Percentiles rank a stretch among this genome's conserved stretches.
Evolutionary conservation across 352 stramenopile species (phyloP).

Genomic region (Thalassiosira ordinaria): DNA sequence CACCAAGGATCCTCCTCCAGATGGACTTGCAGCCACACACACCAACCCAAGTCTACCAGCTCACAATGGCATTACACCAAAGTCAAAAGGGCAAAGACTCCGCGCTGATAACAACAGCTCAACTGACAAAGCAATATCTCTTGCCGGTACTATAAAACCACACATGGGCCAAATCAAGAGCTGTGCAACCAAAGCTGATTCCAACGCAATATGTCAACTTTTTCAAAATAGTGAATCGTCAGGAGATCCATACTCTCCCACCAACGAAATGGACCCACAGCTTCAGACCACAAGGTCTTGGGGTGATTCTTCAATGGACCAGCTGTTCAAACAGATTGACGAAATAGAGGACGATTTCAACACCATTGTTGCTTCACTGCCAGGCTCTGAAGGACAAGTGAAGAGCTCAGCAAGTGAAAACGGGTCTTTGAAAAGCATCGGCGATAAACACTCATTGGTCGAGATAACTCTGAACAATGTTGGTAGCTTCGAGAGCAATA

Average conservation of each 20-base stretch:
- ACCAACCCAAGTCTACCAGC: slow-evolving; percentile 1
- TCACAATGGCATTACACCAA: slow-evolving; percentile 19
- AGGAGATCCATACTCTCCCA: too few species aligned
- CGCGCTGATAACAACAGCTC: background rate
- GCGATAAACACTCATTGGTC: slow-evolving; percentile 28
- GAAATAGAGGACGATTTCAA: slow-evolving; percentile 70
- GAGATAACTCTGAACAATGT: slow-evolving; percentile 34
- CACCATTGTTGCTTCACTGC: slow-evolving; percentile 53
- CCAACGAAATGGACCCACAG: too few species aligned
- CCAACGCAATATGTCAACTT: too few species aligned
- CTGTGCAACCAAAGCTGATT: too few species aligned
- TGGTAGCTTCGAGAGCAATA: slow-evolving; percentile 53
- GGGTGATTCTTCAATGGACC: slow-evolving; percentile 54
- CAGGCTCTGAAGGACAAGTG: slow-evolving; percentile 34
- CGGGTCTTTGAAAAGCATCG: slow-evolving; percentile 29
- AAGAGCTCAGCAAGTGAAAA: slow-evolving; percentile 27
- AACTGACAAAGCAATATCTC: too few species aligned
- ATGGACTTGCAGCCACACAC: background rate
- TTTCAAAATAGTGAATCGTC: too few species aligned
- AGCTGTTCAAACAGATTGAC: slow-evolving; percentile 59
- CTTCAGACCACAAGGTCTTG: slow-evolving; percentile 36
- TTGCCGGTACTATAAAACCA: too few species aligned
- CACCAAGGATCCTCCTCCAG: background rate
- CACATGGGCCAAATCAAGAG: too few species aligned
- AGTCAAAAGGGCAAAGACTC: slow-evolving; percentile 17